Conservation (phyloP, 208 protist genomes). For the Trichomonas tenax region DNA sequence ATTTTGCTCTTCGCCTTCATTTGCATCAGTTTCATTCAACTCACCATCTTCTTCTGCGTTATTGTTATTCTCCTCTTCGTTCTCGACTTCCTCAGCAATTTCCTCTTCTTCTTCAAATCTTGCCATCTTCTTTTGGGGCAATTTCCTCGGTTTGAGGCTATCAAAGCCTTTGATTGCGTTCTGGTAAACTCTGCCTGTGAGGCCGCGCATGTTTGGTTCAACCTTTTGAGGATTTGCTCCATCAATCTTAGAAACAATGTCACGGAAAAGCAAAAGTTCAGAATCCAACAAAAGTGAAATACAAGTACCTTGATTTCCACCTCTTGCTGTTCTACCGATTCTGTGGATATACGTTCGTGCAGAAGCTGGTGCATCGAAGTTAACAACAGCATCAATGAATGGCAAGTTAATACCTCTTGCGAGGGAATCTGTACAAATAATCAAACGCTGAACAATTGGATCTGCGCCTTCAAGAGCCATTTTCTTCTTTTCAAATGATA, state of each 20-base stretch:
- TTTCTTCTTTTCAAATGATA: neutral
- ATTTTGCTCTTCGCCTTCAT: neutral
- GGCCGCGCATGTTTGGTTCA: neutral
- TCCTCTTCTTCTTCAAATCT: neutral
- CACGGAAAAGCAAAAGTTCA: neutral
- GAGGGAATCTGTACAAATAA: slow-evolving; percentile 45
- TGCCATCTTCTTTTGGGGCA: neutral
- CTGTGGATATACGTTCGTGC: slow-evolving; percentile 63
- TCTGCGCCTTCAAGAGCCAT: neutral
- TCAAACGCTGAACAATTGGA: slow-evolving; percentile 36
- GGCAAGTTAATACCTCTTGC: slow-evolving; percentile 79
- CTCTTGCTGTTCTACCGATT: slow-evolving; percentile 39
- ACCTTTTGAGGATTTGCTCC: neutral
- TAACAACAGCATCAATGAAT: slow-evolving; percentile 86
- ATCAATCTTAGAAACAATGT: neutral
- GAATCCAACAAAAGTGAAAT: neutral
- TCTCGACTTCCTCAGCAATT: neutral
- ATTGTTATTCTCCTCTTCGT: neutral
- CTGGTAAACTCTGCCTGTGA: neutral
- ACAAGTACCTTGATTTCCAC: slow-evolving; percentile 21
- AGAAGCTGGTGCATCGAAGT: slow-evolving; percentile 89
- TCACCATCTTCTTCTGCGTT: neutral
- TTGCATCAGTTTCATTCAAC: neutral
- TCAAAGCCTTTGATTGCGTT: neutral
- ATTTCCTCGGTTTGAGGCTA: neutral